These are phyloP conservation scores for Lachancea lanzarotensis DNA, from an alignment of 805 yeast genomes.

Conservation along the genomic window DNA sequence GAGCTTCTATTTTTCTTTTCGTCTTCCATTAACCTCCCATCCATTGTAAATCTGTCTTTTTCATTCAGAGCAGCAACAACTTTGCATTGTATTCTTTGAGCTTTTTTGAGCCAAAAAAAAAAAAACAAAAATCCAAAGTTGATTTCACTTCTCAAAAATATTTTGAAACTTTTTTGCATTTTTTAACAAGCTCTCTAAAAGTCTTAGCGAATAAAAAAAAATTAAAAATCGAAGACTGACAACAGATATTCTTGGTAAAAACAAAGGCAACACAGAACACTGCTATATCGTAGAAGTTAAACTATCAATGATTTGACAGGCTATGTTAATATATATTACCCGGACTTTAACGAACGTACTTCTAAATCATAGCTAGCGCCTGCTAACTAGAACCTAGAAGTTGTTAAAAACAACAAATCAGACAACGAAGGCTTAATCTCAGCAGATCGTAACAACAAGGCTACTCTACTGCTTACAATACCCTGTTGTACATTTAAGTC, in stretches of 20 bases:
- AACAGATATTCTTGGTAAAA: background rate
- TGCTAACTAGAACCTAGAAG: slow-evolving; percentile 13
- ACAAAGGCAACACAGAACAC: background rate
- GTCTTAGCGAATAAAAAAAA: slow-evolving; percentile 2
- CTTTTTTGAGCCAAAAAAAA: too few relatives aligned
- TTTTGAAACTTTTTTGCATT: background rate
- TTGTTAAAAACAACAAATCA: slow-evolving; percentile 25
- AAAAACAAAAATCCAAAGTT: too few relatives aligned
- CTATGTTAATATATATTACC: slow-evolving; percentile 2
- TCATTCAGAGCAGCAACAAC: background rate
- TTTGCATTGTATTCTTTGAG: too few relatives aligned
- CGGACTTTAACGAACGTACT: slow-evolving; percentile 6
- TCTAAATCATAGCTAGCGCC: slow-evolving; percentile 9
- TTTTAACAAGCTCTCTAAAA: slow-evolving; percentile 1
- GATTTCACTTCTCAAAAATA: background rate
- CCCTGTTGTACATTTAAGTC: slow-evolving; percentile 43
- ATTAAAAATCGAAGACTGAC: background rate
- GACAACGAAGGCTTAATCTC: slow-evolving; percentile 42
- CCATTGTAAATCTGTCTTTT: background rate
- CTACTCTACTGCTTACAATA: slow-evolving; percentile 47
- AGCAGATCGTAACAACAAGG: slow-evolving; percentile 50
- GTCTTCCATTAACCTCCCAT: background rate
- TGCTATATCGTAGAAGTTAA: too few relatives aligned
- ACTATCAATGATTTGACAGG: too few relatives aligned
- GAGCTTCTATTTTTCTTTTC: background rate